Percentiles rank a stretch among this genome's conserved stretches.
These are phyloP conservation scores for Aspergillus fumigatus DNA, from an alignment of 2,329 filamentous ascomycete genomes.

Conservation along the genomic window DNA sequence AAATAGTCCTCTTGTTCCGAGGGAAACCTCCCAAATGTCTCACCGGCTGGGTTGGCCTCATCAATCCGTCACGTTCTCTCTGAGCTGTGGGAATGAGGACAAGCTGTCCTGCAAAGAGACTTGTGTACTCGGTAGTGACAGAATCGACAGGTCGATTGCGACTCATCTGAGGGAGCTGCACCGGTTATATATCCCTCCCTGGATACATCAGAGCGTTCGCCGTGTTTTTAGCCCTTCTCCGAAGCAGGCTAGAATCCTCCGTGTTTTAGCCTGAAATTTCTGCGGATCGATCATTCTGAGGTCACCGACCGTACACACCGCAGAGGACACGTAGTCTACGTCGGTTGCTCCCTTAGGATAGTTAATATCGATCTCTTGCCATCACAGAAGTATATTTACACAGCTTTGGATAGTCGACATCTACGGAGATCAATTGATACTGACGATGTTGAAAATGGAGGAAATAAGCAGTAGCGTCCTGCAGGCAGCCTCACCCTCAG, in stretches of 20 bases:
- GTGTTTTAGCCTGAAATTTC: background rate
- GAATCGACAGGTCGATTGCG: background rate
- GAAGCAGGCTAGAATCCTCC: background rate
- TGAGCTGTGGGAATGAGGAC: no score
- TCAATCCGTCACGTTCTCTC: no score
- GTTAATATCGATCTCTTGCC: background rate
- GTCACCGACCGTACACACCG: background rate
- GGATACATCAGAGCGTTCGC: background rate
- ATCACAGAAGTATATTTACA: background rate
- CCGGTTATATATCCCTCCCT: slow-evolving; percentile 8
- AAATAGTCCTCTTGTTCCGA: slow-evolving; percentile 5
- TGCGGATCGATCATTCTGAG: background rate
- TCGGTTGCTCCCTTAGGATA: background rate
- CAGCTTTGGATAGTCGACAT: background rate
- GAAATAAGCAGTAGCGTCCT: no score
- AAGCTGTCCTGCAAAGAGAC: background rate
- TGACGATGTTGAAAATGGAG: no score
- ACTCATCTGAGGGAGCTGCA: slow-evolving; percentile 5
- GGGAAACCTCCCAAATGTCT: background rate
- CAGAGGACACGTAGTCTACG: background rate
- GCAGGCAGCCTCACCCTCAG: background rate
- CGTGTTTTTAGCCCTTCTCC: background rate
- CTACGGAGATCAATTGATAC: background rate
- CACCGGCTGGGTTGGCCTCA: background rate
- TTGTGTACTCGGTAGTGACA: background rate